phyloP scores from a whole-genome alignment of 129 eudicot species.

The Scalesia atractyloides region DNA sequence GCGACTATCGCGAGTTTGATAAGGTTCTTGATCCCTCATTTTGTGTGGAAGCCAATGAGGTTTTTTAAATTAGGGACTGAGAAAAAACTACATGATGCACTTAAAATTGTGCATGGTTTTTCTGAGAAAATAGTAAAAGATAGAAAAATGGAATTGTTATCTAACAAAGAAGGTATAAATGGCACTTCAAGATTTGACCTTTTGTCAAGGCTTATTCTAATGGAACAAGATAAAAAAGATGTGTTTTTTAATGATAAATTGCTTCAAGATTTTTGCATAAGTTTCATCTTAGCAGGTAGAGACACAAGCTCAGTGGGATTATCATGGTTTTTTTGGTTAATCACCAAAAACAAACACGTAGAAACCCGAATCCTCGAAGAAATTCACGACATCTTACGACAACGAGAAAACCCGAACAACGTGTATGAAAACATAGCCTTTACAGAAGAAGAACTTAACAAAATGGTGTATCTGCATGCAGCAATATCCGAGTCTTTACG shows the following conservation, averaged over 20 bases:
- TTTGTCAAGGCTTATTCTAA: slow-evolving; percentile 52
- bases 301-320: slow-evolving; percentile 73
- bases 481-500: slow-evolving; percentile 60
- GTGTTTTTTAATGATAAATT: slow-evolving; percentile 45
- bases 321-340: slow-evolving; percentile 70
- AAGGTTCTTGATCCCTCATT: slow-evolving; percentile 52
- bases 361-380: slow-evolving; percentile 49
- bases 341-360: slow-evolving; percentile 38
- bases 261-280: slow-evolving; percentile 64
- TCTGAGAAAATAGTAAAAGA: slow-evolving; percentile 48
- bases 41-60: slow-evolving; percentile 61
- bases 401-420: slow-evolving; percentile 13
- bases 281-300: slow-evolving; percentile 65
- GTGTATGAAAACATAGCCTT: slow-evolving; percentile 26
- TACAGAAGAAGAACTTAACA: slow-evolving; percentile 50
- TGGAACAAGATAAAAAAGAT: slow-evolving; percentile 33
- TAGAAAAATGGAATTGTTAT: slow-evolving; percentile 44
- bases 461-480: slow-evolving; percentile 70
- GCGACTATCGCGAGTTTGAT: slow-evolving; percentile 46
- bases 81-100: slow-evolving; percentile 42
- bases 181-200: slow-evolving; percentile 39
- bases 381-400: slow-evolving; percentile 30
- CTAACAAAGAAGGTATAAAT: slow-evolving; percentile 7
- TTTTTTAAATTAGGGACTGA: slow-evolving; percentile 50
- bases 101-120: slow-evolving; percentile 52